Evolutionary conservation across 306 rosid species (phyloP).

Genomic region (Pterocarpus santalinus): DNA sequence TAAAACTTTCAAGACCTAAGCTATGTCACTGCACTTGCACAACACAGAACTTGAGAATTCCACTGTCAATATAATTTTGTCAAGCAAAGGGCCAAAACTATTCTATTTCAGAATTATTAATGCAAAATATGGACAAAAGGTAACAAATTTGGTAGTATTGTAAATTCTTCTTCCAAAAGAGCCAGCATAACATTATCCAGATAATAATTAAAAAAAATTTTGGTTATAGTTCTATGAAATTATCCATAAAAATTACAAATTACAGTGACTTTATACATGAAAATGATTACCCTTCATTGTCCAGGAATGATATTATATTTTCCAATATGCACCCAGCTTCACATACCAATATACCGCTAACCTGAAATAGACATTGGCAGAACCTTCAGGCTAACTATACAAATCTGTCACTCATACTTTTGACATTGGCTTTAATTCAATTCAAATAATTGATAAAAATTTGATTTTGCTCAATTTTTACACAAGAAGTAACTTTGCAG

Average conservation of each 20-base stretch:
- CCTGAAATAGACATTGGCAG: constrained; percentile 64
- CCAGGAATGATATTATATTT: constrained; percentile 83
- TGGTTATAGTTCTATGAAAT: constrained; percentile 11
- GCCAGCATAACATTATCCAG: not conserved
- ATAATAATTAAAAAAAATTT: not conserved
- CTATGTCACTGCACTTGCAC: constrained; percentile 21
- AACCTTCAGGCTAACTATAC: constrained; percentile 42
- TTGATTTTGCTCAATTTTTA: constrained; percentile 11
- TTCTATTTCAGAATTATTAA: constrained; percentile 24
- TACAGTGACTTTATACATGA: constrained; percentile 15
- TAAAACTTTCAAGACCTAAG: constrained; percentile 40
- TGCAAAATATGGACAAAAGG: constrained; percentile 23
- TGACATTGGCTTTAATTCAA: constrained; percentile 26
- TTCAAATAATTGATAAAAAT: constrained; percentile 12
- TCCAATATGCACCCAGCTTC: constrained; percentile 99
- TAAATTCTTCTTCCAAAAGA: constrained; percentile 33
- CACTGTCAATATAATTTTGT: not conserved
- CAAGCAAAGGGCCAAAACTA: constrained; percentile 27
- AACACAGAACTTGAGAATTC: constrained; percentile 13
- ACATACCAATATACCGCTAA: constrained; percentile 94
- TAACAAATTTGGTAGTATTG: not conserved
- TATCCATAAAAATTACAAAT: constrained; percentile 19
- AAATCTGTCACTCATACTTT: constrained; percentile 16
- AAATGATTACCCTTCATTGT: constrained; percentile 82
- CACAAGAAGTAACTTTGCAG: constrained; percentile 22